A percentile compares a stretch with the other conserved stretches of the same genome.
These are phyloP conservation scores for Conringia planisiliqua DNA, from an alignment of 345 rosid genomes.

Conservation along the genomic window DNA sequence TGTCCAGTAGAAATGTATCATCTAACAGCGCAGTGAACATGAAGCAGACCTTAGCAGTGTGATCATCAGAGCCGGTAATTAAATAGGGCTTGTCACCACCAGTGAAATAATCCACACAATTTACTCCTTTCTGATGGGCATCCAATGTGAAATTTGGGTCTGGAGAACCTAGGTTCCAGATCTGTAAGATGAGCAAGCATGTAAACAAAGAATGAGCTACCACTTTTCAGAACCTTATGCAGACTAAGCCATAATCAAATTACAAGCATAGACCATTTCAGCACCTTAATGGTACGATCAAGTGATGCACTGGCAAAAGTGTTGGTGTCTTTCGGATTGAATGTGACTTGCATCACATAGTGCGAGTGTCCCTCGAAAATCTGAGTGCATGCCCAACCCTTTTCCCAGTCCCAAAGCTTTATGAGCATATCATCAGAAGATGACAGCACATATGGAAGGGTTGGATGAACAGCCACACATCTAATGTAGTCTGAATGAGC, in stretches of 20 bases:
- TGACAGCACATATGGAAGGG: slow-evolving; percentile 84
- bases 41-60: slow-evolving; percentile 77
- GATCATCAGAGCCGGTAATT: slow-evolving; percentile 94
- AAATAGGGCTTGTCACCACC: slow-evolving; percentile 93
- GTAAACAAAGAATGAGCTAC: slow-evolving; percentile 1
- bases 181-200: slow-evolving; percentile 42
- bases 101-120: slow-evolving; percentile 88
- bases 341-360: slow-evolving; percentile 97
- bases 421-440: slow-evolving; percentile 99
- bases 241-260: slow-evolving; percentile 1
- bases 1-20: neutral
- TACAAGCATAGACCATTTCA: neutral
- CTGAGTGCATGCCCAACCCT: slow-evolving; percentile 90
- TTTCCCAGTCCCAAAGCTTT: slow-evolving; percentile 99
- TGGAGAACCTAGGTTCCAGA: slow-evolving; percentile 96
- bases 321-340: slow-evolving; percentile 86
- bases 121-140: slow-evolving; percentile 92
- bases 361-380: slow-evolving; percentile 99
- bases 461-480: slow-evolving; percentile 92
- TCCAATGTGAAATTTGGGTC: slow-evolving; percentile 93
- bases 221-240: neutral
- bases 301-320: slow-evolving; percentile 98
- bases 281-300: slow-evolving; percentile 90
- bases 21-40: neutral
- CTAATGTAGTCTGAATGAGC: slow-evolving; percentile 97